A percentile compares a stretch with the other conserved stretches of the same genome.
phyloP scores from a whole-genome alignment of 129 eudicot genomes.

The Silybum marianum region DNA sequence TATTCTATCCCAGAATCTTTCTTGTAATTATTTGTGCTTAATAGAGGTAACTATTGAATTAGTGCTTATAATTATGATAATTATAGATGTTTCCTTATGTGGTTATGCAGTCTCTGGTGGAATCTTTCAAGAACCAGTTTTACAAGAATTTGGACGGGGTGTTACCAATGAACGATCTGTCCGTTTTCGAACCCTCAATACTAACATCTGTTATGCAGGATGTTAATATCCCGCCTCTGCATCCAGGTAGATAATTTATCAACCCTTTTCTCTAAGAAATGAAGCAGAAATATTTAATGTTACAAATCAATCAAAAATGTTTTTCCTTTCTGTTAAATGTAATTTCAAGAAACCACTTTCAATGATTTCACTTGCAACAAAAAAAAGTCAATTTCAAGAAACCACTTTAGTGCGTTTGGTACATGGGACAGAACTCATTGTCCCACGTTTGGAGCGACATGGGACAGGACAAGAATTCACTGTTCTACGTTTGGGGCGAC shows the following conservation, averaged over 20 bases:
- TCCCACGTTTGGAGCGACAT: no score
- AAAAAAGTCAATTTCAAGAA: background rate
- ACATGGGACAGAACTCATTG: no score
- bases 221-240: slow-evolving; percentile 14
- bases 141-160: slow-evolving; percentile 37
- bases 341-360: background rate
- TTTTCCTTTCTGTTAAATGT: background rate
- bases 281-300: background rate
- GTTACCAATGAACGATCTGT: slow-evolving; percentile 37
- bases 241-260: slow-evolving; percentile 40
- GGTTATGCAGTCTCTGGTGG: slow-evolving; percentile 49
- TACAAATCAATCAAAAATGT: background rate
- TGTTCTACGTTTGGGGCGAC: no score
- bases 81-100: slow-evolving; percentile 1
- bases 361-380: background rate
- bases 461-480: no score
- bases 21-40: background rate
- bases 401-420: no score
- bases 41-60: background rate
- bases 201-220: slow-evolving; percentile 32
- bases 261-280: background rate
- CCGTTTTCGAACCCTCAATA: slow-evolving; percentile 31
- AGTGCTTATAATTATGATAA: background rate
- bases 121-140: slow-evolving; percentile 47
- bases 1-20: slow-evolving; percentile 3